Evolutionary conservation across 2,329 filamentous ascomycete genomes (phyloP), one percentile per base, ranked within the genome.

Genomic region (Fusarium sp.): DNA sequence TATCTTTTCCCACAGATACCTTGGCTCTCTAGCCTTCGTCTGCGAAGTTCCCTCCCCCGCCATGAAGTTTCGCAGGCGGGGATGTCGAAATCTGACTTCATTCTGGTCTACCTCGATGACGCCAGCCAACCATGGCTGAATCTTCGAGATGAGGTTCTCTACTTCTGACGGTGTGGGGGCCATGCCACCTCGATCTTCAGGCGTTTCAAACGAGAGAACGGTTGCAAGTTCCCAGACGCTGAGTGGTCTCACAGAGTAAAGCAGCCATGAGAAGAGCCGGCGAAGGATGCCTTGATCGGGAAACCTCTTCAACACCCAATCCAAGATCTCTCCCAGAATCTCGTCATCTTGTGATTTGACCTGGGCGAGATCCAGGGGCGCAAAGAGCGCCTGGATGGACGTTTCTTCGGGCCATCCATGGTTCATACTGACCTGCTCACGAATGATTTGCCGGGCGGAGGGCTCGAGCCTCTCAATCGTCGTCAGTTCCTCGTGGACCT

Each of bases 181-280:
- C 0, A 57, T 7, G 2, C 11, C n/a, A 1, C 0, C 20, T 0
- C 6, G 5, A 14, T 57, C 48, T 10, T 18, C 18, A 9, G 32
- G 14, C 6, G 34, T n/a, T 1, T 34, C n/a, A 2, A 69, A 63
- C 3, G 39, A 63, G 3, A 43, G 6, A 0, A 50, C 13, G n/a
- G 39, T 63, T 0, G 64, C 57, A 2, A 69, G 64, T 8, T 69
- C 64, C 67, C 64, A 69, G 3, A 67, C 48, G 0, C 56, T 57
- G 10, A 69, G 67, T 11, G 56, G 64, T 25, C 64, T 62, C 16
- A 69, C 67, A 1, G 67, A 37, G 6, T 69, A 63, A 4, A 69
- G 10, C 3, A 69, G 56, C 67, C 64, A 69, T 1, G 56, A 50
- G 3, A 67, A 0, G 0, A 69, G 32, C 1, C 39, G 34, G 3